Percentiles rank a stretch among this genome's conserved stretches.
These are phyloP conservation scores for Chaetothyriales sp. DNA, from an alignment of 2,329 filamentous ascomycete genomes.

Conservation along the genomic window DNA sequence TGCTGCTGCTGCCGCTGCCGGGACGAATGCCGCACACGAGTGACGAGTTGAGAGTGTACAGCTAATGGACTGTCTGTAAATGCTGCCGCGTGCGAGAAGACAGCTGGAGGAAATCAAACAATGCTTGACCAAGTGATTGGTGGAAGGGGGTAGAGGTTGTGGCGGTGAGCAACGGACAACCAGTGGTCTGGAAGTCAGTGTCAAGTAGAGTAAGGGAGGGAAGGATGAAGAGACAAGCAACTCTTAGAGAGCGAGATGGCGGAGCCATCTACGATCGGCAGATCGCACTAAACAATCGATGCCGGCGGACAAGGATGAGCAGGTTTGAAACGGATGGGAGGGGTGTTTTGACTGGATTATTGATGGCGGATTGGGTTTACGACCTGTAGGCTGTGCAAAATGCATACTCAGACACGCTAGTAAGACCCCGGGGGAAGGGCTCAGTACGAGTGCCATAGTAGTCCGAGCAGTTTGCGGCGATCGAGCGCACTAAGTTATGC, in stretches of 20 bases:
- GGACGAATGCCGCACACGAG: background rate
- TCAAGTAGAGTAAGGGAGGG: slow-evolving; percentile 5
- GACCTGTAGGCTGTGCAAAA: background rate
- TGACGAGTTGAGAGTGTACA: background rate
- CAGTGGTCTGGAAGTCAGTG: background rate
- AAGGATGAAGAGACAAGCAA: slow-evolving; percentile 15
- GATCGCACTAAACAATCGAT: slow-evolving; percentile 12
- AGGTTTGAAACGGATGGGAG: background rate
- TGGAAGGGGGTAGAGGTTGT: background rate
- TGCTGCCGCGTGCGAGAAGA: background rate
- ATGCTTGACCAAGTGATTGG: background rate
- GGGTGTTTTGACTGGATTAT: background rate
- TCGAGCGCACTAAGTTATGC: background rate
- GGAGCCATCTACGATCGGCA: slow-evolving; percentile 18
- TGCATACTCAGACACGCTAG: background rate
- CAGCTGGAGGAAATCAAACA: background rate
- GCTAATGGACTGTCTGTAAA: background rate
- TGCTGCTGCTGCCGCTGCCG: background rate
- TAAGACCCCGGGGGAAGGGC: background rate
- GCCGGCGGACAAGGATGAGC: background rate
- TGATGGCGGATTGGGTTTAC: background rate
- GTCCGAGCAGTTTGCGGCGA: background rate
- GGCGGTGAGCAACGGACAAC: background rate
- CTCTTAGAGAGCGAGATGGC: slow-evolving; percentile 18
- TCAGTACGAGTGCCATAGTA: background rate